These are phyloP conservation scores for Glaciozyma antarctica DNA, from an alignment of 768 basidiomycete species.

Conservation along the genomic window DNA sequence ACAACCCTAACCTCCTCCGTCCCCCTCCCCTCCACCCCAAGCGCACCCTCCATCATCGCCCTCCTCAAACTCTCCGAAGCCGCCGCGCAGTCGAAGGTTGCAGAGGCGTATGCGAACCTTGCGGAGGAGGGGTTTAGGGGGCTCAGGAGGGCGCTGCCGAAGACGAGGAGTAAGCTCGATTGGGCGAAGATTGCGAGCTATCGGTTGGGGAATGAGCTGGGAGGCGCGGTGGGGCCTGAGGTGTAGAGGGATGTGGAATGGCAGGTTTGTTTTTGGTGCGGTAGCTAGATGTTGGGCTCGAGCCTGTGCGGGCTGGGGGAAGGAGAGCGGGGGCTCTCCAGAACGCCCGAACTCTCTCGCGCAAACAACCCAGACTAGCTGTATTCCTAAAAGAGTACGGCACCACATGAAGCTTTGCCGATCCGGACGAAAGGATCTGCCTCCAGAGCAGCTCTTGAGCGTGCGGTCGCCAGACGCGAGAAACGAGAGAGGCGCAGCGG, in stretches of 20 bases:
- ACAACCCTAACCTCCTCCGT: constrained; percentile 58
- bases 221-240: background rate
- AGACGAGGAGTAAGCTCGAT: constrained; percentile 87
- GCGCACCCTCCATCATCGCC: constrained; percentile 65
- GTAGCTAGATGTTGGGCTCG: too few relatives aligned
- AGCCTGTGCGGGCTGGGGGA: too few relatives aligned
- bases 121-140: constrained; percentile 89
- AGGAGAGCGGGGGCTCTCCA: too few relatives aligned
- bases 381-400: too few relatives aligned
- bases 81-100: constrained; percentile 67
- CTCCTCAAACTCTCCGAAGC: constrained; percentile 67
- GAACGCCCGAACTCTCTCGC: too few relatives aligned
- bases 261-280: too few relatives aligned
- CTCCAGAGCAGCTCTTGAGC: too few relatives aligned
- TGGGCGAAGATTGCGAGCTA: constrained; percentile 43
- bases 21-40: constrained; percentile 44
- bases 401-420: too few relatives aligned
- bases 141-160: constrained; percentile 75
- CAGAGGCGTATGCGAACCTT: constrained; percentile 76
- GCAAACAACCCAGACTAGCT: too few relatives aligned
- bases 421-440: too few relatives aligned
- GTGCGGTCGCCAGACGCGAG: too few relatives aligned
- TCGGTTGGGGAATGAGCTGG: background rate
- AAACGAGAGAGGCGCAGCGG: too few relatives aligned
- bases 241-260: background rate